phyloP scores from a whole-genome alignment of 108 stramenopile genomes.

The Asterionellopsis glacialis region DNA sequence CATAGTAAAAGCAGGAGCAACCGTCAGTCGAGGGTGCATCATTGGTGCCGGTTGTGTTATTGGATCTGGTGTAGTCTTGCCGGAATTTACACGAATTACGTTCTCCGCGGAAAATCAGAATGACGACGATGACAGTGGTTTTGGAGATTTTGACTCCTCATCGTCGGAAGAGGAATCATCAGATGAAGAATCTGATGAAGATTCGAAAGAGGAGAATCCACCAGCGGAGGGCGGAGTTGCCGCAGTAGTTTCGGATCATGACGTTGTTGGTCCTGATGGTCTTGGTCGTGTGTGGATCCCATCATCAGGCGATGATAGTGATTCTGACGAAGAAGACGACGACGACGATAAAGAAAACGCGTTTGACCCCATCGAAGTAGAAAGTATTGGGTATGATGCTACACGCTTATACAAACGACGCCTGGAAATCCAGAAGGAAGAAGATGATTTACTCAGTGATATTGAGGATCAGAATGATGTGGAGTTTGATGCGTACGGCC shows the following conservation, averaged over 20 bases:
- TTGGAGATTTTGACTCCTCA: constrained; percentile 13
- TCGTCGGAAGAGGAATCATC: too few relatives aligned
- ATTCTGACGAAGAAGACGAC: constrained; percentile 36
- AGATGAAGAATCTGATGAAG: constrained; percentile 21
- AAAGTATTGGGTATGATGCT: constrained; percentile 73
- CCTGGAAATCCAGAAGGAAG: constrained; percentile 50
- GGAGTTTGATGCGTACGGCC: constrained; percentile 30
- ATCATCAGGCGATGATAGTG: constrained; percentile 39
- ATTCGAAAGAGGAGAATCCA: constrained; percentile 7
- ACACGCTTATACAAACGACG: constrained; percentile 41
- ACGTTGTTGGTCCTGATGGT: constrained; percentile 63
- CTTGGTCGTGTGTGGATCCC: constrained; percentile 59
- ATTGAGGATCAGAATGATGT: constrained; percentile 39
- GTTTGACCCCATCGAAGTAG: constrained; percentile 39
- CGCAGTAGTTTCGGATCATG: constrained; percentile 27
- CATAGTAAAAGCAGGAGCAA: constrained; percentile 60
- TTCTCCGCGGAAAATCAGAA: constrained; percentile 45
- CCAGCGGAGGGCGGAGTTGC: constrained; percentile 1
- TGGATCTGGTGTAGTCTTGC: constrained; percentile 65
- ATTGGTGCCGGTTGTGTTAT: constrained; percentile 86
- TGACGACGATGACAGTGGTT: constrained; percentile 53
- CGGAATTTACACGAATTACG: constrained; percentile 87
- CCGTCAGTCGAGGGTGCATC: constrained; percentile 78
- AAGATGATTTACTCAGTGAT: constrained; percentile 57
- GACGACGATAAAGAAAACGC: constrained; percentile 25